Evolutionary conservation across 768 basidiomycete genomes (phyloP), one percentile per base, ranked within the genome.

Genomic region (Boletus vermiculosoides): DNA sequence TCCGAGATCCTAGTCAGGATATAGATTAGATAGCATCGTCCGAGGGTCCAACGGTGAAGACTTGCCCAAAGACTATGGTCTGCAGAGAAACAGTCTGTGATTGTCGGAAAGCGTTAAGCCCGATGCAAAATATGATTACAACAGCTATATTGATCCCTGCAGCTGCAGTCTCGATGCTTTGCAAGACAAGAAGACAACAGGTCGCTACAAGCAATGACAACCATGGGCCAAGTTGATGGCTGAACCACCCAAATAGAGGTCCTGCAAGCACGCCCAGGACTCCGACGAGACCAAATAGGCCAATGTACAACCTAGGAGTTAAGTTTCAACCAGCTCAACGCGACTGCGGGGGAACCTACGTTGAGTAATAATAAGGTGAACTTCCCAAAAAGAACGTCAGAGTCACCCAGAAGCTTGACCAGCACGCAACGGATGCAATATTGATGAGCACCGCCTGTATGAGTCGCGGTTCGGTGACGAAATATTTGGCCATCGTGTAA

Each of bases 251-350:
- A 0, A 66, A 63, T 23, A 65, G 20, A 5, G 67, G 64, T 0
- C 68, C 69, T 7, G 34, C 57, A 13, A 63, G 39, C 23, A 77
- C 70, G 25, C 74, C 80, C 23, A 50, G 59, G 44, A 77, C 67
- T 15, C 81, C 80, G 10, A 81, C 52, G 6, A 82, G 72, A 23
- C 79, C 80, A 58, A 81, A 78, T n/a, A 82, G 64, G 34, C 80
- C 80, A 50, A 79, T 80, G 20, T 71, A 67, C 36, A 65, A 58
- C 46, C 61, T 52, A n/a, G 4, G 20, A 31, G 3, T 13, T 39
- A 12, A 16, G 8, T 51, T 44, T 66, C 30, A 60, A 34, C n/a
- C 20, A 37, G 25, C 31, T 48, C 48, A 11, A 7, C 0, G 28
- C 1, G 20, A 40, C 10, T 11, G 25, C 2, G n/a, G 45, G 30